Evolutionary conservation across 495 filamentous ascomycete genomes (phyloP), one percentile per base, ranked within the genome.

Genomic region (Penicillium canariense): DNA sequence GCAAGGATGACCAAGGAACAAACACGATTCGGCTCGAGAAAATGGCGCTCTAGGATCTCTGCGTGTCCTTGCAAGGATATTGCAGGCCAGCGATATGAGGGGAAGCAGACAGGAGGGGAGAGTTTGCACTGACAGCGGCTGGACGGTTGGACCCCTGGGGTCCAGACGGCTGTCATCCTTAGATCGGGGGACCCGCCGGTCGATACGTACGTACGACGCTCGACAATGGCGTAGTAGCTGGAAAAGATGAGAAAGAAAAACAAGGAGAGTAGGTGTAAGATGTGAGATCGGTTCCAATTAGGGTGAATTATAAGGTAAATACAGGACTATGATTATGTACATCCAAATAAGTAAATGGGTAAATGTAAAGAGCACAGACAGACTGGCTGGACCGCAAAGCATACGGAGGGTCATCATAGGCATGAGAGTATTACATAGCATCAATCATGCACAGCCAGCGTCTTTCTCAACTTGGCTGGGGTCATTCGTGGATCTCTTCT

Each of bases 381-480:
- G 23, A 26, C 39, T 28, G 43, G 25, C 43, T 30, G 26, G 17
- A 23, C n/a, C n/a, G n/a, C n/a, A n/a, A n/a, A n/a, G n/a, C 17
- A 42, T 23, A 39, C 23, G n/a, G 27, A 22, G 48, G 34, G 39
- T 27, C 39, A 42, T 45, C 42, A 28, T 23, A 36, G 26, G 28
- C 46, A 58, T 55, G 48, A 58, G 46, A 57, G 46, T 46, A 40
- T 57, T 47, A 48, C 15, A 64, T 48, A 50, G 61, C 55, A 35
- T 48, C 22, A 32, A 57, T 70, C 60, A 68, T 58, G 50, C 49
- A 17, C 44, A 55, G 23, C 48, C 52, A 55, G 58, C 52, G 30
- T 60, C 47, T 54, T 69, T 74, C 60, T 74, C 69, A 20, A 55
- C 47, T 39, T 68, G 47, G 30, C 68, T 55, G 7, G 52, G 50